Percentiles rank a stretch among this genome's conserved stretches.
These are phyloP conservation scores for Acacia crassicarpa DNA, from an alignment of 306 rosid genomes.

Conservation along the genomic window DNA sequence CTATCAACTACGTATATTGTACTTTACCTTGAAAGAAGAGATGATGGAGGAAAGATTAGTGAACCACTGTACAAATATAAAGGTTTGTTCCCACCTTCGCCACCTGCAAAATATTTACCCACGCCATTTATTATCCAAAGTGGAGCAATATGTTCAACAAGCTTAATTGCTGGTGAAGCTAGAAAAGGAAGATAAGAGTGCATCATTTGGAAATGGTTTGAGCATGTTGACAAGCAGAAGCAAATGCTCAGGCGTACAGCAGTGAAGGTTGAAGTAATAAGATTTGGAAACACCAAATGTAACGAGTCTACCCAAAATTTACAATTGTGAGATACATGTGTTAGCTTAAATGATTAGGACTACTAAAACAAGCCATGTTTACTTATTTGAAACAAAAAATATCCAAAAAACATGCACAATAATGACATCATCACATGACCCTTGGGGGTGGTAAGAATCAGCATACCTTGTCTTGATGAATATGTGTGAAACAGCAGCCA, in stretches of 20 bases:
- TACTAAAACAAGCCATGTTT: not conserved
- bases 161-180: not conserved
- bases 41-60: slow-evolving; percentile 48
- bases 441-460: slow-evolving; percentile 24
- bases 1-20: slow-evolving; percentile 20
- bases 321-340: not conserved
- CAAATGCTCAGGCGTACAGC: not conserved
- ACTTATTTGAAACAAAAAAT: not conserved
- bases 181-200: not conserved
- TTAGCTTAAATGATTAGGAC: not conserved
- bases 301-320: not conserved
- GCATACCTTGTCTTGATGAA: slow-evolving; percentile 76
- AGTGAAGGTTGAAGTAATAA: not conserved
- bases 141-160: not conserved
- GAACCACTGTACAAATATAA: slow-evolving; percentile 47
- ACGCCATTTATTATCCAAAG: slow-evolving; percentile 26
- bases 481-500: slow-evolving; percentile 74
- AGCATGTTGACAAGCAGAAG: not conserved
- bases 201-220: not conserved
- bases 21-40: slow-evolving; percentile 72
- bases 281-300: not conserved
- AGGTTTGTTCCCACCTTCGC: slow-evolving; percentile 61
- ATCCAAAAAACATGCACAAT: not conserved
- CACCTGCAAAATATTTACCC: slow-evolving; percentile 64
- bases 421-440: slow-evolving; percentile 10